Base-by-base conservation (phyloP, 2,329 filamentous ascomycete genomes). In the Aspergillus versicolor region DNA sequence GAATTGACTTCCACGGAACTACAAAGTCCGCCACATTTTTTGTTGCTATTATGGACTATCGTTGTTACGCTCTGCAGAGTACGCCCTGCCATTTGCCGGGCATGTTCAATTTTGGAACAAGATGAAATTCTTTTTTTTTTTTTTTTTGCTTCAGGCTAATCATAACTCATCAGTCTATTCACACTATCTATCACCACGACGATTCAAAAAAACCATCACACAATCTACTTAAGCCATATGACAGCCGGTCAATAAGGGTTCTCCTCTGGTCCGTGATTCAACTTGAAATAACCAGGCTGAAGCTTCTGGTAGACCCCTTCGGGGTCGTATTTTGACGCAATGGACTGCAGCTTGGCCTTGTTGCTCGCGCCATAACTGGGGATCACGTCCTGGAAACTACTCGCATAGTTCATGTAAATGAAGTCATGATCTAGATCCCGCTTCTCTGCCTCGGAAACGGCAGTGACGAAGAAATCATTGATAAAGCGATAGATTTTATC, bases 371-470 rank as follows among this genome's bases (percentile, higher is more conserved):
- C 77, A 58, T 80, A 82, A 32, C 74, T 72, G 4, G 65, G 56
- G 40, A 81, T 63, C 1, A 76, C 71, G 58, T 75, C 71, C 61
- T 82, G 77, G 55, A 68, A 75, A 64, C 71, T 68, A 52, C 70
- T 71, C 6, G 78, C 79, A 57, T 81, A 80, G 62, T 81, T 81
- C 73, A 80, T 76, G 61, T 80, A 81, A 22, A 78, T 58, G 17
- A 52, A 60, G 8, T 52, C 46, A 42, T 52, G 51, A 15, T 30
- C 27, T 5, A 76, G 34, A 0, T 30, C 27, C 27, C 27, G 9
- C 69, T 70, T 37, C 63, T 60, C 63, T 56, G 71, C 67, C 62
- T 67, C 54, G 54, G 67, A 60, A 44, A 64, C 57, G 51, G 74
- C 62, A 38, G 65, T 56, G 15, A 64, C 53, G 41, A 69, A 61